Base-by-base conservation (phyloP, 2,329 filamentous ascomycete species). In the Arthroderma sp. region DNA sequence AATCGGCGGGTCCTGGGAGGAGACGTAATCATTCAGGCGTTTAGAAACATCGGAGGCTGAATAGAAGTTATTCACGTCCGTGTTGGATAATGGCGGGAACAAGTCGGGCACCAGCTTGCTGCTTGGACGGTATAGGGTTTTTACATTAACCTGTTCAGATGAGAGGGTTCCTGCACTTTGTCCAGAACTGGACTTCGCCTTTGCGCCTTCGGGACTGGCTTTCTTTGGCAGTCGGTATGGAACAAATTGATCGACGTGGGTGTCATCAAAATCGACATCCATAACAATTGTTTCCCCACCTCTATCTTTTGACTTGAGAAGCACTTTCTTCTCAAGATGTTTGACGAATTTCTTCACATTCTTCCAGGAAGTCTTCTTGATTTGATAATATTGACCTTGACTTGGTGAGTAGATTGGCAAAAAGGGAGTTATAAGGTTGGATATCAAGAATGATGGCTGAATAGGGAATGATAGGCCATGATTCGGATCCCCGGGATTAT, bases 331-430 rank as follows among this genome's bases (percentile, higher is more conserved):
- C 67, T 86, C 83, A 8, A 87, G 73, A 56, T 79, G 74, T 63
- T 86, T 86, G 69, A 86, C 79, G 66, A 86, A 86, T 62, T 85
- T 86, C 65, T 82, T 83, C 59, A 83, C 78, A 60, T 81, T 86
- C 70, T 86, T 86, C 81, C 81, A 86, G 60, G 79, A 83, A 2
- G 82, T 83, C 70, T 86, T 86, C 66, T 86, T 86, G 68, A 86
- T 84, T 62, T 83, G 81, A 55, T 83, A 78, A 59, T 75, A 81
- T 57, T 78, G 78, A 1, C 76, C 74, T 64, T 82, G 76, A 19
- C 77, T 73, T 4, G 80, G 71, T 9, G 77, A 80, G 66, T 77
- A 78, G 19, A 80, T 76, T 2, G 83, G 83, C 1, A 87, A 75
- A 63, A 82, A 84, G 1, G 84, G 84, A n/a, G 84, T 81, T 19